Evolutionary conservation across 2,329 filamentous ascomycete species (phyloP).

Genomic region (Aspergillus clavatus): DNA sequence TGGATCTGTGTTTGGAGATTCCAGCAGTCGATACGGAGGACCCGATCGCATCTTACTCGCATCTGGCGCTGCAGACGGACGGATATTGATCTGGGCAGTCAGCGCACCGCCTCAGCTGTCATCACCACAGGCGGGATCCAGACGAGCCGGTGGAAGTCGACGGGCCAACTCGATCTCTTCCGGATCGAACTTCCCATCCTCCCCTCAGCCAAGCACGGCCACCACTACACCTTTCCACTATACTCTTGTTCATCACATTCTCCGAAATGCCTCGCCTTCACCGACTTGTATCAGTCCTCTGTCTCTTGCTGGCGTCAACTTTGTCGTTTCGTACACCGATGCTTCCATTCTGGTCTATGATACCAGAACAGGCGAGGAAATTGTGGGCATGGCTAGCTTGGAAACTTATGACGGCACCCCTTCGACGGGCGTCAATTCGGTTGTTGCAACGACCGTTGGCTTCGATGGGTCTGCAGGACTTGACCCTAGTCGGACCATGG

Average conservation of each 20-base stretch:
- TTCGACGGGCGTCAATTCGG: constrained; percentile 79
- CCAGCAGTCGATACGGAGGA: constrained; percentile 67
- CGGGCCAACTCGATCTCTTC: constrained; percentile 91
- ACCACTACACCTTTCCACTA: constrained; percentile 83
- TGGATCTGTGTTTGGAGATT: constrained; percentile 71
- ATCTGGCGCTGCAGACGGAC: constrained; percentile 85
- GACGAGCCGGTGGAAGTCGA: constrained; percentile 70
- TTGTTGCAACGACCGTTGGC: constrained; percentile 80
- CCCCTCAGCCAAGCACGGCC: constrained; percentile 81
- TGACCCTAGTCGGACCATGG: constrained; percentile 59
- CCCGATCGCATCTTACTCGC: constrained; percentile 84
- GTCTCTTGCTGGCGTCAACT: constrained; percentile 75
- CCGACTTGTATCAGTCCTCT: constrained; percentile 92
- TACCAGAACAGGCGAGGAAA: constrained; percentile 83
- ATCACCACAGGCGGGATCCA: constrained; percentile 69
- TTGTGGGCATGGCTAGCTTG: constrained; percentile 85
- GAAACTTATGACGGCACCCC: constrained; percentile 89
- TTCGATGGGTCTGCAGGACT: constrained; percentile 61
- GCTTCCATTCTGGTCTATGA: constrained; percentile 89
- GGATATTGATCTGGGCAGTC: constrained; percentile 89
- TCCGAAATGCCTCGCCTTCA: constrained; percentile 62
- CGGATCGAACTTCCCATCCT: constrained; percentile 84
- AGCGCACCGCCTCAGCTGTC: constrained; percentile 82
- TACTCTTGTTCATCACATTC: constrained; percentile 81
- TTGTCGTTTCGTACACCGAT: constrained; percentile 90